A percentile compares a stretch with the other conserved stretches of the same genome.
These are phyloP conservation scores for Lactarius pseudohatsudake DNA, from an alignment of 768 basidiomycete species.

Conservation along the genomic window DNA sequence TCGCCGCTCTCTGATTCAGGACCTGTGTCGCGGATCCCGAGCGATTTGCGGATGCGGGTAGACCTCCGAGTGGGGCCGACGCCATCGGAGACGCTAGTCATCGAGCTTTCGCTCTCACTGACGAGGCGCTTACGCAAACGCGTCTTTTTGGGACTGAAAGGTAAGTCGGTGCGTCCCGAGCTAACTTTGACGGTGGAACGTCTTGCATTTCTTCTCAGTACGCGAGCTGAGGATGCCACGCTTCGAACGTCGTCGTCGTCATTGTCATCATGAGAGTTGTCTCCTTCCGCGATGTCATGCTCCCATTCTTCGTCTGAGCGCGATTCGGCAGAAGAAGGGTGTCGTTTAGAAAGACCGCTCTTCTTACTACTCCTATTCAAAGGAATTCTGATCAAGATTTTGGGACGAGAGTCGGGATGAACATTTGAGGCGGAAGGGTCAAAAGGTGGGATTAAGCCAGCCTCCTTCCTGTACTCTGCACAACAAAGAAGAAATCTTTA, in stretches of 20 bases:
- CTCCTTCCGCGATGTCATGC: slow-evolving; percentile 30
- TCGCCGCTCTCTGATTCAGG: slow-evolving; percentile 34
- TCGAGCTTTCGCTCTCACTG: slow-evolving; percentile 41
- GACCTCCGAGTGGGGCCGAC: slow-evolving; percentile 44
- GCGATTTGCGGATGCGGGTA: slow-evolving; percentile 44
- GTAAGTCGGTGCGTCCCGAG: slow-evolving; percentile 42
- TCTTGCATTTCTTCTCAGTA: slow-evolving; percentile 28
- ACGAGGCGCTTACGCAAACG: slow-evolving; percentile 42
- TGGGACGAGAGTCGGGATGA: slow-evolving; percentile 59
- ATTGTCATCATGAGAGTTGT: slow-evolving; percentile 20
- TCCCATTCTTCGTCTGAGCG: slow-evolving; percentile 39
- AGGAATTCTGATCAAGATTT: slow-evolving; percentile 37
- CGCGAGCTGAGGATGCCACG: slow-evolving; percentile 6
- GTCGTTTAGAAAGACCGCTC: slow-evolving; percentile 9
- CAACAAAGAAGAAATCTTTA: background rate
- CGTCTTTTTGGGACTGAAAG: slow-evolving; percentile 69
- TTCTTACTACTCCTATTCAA: slow-evolving; percentile 26
- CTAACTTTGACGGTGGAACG: slow-evolving; percentile 15
- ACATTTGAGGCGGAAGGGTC: slow-evolving; percentile 60
- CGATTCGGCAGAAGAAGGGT: slow-evolving; percentile 17
- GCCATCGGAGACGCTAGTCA: slow-evolving; percentile 29
- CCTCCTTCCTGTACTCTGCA: slow-evolving; percentile 47
- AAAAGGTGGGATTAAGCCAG: slow-evolving; percentile 49
- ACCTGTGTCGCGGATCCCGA: slow-evolving; percentile 37
- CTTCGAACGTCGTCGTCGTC: slow-evolving; percentile 24